These are phyloP conservation scores for Aspergillus panamensis DNA, from an alignment of 495 filamentous ascomycete species.

Conservation along the genomic window DNA sequence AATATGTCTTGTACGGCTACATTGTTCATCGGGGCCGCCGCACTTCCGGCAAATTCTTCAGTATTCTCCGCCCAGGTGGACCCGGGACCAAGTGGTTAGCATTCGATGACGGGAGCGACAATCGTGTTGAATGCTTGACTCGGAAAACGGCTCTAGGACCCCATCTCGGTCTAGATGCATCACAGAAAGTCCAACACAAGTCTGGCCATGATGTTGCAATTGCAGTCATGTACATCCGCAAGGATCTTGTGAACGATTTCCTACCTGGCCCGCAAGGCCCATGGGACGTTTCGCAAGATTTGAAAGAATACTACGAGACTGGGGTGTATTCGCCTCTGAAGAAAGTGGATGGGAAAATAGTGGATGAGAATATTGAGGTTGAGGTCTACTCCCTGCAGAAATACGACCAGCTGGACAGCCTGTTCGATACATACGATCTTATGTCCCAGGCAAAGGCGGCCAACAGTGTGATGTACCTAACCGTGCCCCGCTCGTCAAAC, in stretches of 20 bases:
- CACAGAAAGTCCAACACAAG: slow-evolving; percentile 38
- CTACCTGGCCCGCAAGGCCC: slow-evolving; percentile 43
- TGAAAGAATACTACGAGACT: slow-evolving; percentile 41
- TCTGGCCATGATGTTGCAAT: slow-evolving; percentile 57
- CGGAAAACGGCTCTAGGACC: slow-evolving; percentile 53
- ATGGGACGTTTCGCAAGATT: slow-evolving; percentile 34
- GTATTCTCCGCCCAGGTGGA: slow-evolving; percentile 57
- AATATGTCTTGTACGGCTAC: slow-evolving; percentile 60
- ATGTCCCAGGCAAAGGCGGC: slow-evolving; percentile 42
- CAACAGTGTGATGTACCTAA: slow-evolving; percentile 41
- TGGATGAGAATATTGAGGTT: slow-evolving; percentile 33
- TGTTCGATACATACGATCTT: slow-evolving; percentile 46
- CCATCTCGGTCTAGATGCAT: slow-evolving; percentile 49
- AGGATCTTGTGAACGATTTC: slow-evolving; percentile 45
- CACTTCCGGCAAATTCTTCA: slow-evolving; percentile 58
- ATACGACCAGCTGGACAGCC: slow-evolving; percentile 35
- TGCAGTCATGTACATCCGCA: slow-evolving; percentile 54
- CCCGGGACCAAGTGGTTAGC: slow-evolving; percentile 56
- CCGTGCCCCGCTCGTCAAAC: slow-evolving; percentile 36
- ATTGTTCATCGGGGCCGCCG: slow-evolving; percentile 60
- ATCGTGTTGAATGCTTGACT: slow-evolving; percentile 56
- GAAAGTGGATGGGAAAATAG: slow-evolving; percentile 12
- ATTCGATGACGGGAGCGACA: slow-evolving; percentile 54
- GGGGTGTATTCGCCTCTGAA: slow-evolving; percentile 23
- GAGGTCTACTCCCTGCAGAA: slow-evolving; percentile 40